Conservation (phyloP, 2,329 filamentous ascomycete species). For the Cladophialophora bantiana region DNA sequence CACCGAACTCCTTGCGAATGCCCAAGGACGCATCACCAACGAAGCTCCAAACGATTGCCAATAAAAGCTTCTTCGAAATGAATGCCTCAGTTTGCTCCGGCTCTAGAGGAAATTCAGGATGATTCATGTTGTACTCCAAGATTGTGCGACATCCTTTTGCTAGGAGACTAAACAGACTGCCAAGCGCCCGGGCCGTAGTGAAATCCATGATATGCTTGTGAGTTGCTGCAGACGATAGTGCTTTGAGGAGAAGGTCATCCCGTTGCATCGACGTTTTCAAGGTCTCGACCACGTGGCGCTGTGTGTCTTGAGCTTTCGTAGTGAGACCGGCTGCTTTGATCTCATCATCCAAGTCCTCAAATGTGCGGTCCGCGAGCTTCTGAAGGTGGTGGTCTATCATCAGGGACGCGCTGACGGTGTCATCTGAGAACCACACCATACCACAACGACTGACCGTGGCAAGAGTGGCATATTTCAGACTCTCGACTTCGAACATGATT, state of each 20-base stretch:
- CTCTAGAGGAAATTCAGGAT: conserved; percentile 91
- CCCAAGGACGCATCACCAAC: conserved; percentile 90
- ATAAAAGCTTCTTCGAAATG: conserved; percentile 89
- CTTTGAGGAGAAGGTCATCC: conserved; percentile 81
- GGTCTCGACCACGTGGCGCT: conserved; percentile 79
- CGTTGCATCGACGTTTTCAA: conserved; percentile 76
- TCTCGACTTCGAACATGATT: conserved; percentile 99
- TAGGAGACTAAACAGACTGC: conserved; percentile 90
- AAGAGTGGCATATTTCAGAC: conserved; percentile 92
- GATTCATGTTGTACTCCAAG: conserved; percentile 94
- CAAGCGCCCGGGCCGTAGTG: conserved; percentile 86
- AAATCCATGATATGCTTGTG: conserved; percentile 99
- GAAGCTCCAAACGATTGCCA: conserved; percentile 93
- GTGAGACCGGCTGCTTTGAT: conserved; percentile 77
- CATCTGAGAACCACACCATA: conserved; percentile 99
- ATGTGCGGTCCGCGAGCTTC: conserved; percentile 78
- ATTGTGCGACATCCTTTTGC: conserved; percentile 93
- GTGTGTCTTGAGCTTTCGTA: conserved; percentile 78
- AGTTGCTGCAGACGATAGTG: conserved; percentile 74
- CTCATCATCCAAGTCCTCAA: conserved; percentile 96
- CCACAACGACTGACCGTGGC: conserved; percentile 99
- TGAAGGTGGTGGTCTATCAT: conserved; percentile 92
- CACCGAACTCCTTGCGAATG: conserved; percentile 89
- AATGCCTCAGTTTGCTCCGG: conserved; percentile 88
- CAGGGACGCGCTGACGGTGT: conserved; percentile 91